Base-by-base conservation (phyloP, 2,329 filamentous ascomycete genomes). In the Ophiostoma sp. region DNA sequence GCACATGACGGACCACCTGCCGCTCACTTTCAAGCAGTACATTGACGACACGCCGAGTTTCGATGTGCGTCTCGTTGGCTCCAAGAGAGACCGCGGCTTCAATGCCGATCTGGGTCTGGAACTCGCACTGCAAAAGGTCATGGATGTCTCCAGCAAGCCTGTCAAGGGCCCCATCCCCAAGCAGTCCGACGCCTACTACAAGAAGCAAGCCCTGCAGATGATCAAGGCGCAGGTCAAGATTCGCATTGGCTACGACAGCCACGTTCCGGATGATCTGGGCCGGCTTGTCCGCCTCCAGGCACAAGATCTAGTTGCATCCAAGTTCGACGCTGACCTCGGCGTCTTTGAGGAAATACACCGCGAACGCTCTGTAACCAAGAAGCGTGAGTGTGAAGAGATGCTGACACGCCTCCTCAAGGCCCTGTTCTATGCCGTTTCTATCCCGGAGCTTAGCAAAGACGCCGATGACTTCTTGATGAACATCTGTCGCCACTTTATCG, bases 221-320 rank as follows among this genome's bases (percentile, higher is more conserved):
- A 89, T 99, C 76, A 93, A 90, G 74, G 87, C 93, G 0, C 94
- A 98, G 76, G 83, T 97, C 68, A 99, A 98, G 81, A 83, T 99
- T 41, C 88, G 94, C 69, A 90, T 99, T 71, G 95, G 95, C 4
- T 88, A 88, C 72, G 95, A 99, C 76, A 90, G 41, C 48, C 54
- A 86, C 75, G 83, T 98, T 15, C 94, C 94, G 0, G 95, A 99
- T 8, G 94, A 99, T 73, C 87, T 98, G 73, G 89, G 92, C 4
- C 87, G 92, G 64, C 83, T 96, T 10, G 86, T 99, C 66, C 90
- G 95, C 48, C 84, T 98, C 5, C 92, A 98, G 78, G 94, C 93
- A 0, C 91, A 96, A 75, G 95, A 99, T 75, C 81, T 98, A 3
- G 81, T 91, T 33, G 85, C 87, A 11, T 87, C 87, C 73, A 94